A percentile compares a stretch with the other conserved stretches of the same genome.
Conservation (phyloP, 2,329 filamentous ascomycete species). For the Colletotrichum scovillei region DNA sequence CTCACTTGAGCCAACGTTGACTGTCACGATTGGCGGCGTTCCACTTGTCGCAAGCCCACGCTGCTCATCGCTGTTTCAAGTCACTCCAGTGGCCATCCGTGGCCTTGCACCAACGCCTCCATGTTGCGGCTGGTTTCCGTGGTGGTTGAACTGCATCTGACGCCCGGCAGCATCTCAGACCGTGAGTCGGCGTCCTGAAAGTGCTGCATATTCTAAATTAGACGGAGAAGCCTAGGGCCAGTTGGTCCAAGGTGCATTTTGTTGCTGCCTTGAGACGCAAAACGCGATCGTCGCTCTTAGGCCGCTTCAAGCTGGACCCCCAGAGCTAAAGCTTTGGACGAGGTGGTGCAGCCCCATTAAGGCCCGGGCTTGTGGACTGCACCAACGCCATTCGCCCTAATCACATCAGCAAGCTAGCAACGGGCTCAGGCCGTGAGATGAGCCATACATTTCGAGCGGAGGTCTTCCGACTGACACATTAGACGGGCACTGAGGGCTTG, state of each 20-base stretch:
- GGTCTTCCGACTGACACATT: conserved; percentile 18
- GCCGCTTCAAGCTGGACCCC: conserved; percentile 3
- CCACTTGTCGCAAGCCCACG: conserved; percentile 8
- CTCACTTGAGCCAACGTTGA: background rate
- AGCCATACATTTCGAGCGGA: conserved; percentile 7
- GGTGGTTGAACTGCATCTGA: conserved; percentile 18
- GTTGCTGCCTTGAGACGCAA: conserved; percentile 21
- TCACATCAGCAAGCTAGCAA: background rate
- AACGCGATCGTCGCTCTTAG: conserved; percentile 12
- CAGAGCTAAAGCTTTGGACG: conserved; percentile 5
- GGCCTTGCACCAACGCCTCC: background rate
- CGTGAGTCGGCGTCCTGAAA: conserved; percentile 12
- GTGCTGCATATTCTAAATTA: conserved; percentile 32
- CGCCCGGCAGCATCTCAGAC: conserved; percentile 11
- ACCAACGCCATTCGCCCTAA: background rate
- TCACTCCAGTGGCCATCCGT: background rate
- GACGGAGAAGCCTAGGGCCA: conserved; percentile 13
- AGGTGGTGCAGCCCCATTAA: conserved; percentile 13
- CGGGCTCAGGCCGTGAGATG: background rate
- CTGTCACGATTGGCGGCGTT: conserved; percentile 7
- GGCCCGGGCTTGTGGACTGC: conserved; percentile 6
- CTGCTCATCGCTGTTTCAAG: conserved; percentile 22
- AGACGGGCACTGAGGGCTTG: background rate
- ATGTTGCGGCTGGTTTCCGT: conserved; percentile 13
- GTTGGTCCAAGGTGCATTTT: background rate